These are phyloP conservation scores for Ilyonectria destructans DNA, from an alignment of 2,329 filamentous ascomycete species.

Conservation along the genomic window DNA sequence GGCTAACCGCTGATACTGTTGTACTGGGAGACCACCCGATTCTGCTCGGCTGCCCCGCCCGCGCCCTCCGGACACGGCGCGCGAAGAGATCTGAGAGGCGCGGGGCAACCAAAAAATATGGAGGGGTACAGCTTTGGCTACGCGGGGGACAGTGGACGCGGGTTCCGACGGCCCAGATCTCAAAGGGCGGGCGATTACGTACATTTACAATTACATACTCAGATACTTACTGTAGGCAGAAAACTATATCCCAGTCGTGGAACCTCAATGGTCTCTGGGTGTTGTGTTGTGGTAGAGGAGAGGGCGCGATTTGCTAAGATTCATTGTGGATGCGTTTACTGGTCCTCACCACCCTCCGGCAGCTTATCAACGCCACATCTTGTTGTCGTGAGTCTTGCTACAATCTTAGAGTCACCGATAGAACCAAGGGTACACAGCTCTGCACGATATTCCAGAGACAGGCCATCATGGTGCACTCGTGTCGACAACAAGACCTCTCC, in stretches of 20 bases:
- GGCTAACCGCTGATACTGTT: constrained; percentile 15
- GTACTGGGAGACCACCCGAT: constrained; percentile 17
- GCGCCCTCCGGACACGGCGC: constrained; percentile 32
- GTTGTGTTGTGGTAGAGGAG: neutral
- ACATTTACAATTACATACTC: neutral
- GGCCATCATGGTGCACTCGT: too few relatives aligned
- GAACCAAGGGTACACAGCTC: too few relatives aligned
- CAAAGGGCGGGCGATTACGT: constrained; percentile 5
- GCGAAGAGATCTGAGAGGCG: constrained; percentile 4
- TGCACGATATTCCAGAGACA: too few relatives aligned
- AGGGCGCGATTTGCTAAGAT: neutral
- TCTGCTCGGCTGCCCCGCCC: constrained; percentile 28
- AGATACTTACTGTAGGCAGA: too few relatives aligned
- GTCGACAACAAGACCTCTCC: too few relatives aligned
- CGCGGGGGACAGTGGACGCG: neutral
- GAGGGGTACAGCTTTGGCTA: constrained; percentile 11
- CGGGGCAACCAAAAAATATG: neutral
- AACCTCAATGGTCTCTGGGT: neutral
- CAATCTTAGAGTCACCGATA: neutral
- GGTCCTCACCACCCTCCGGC: neutral
- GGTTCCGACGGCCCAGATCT: constrained; percentile 20
- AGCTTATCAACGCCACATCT: neutral
- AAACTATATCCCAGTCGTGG: neutral
- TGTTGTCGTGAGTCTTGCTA: neutral
- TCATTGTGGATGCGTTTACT: neutral